A percentile compares a stretch with the other conserved stretches of the same genome.
Conservation (phyloP, 192 early-diverging fungal species). For the Gamsiella multidivaricata region DNA sequence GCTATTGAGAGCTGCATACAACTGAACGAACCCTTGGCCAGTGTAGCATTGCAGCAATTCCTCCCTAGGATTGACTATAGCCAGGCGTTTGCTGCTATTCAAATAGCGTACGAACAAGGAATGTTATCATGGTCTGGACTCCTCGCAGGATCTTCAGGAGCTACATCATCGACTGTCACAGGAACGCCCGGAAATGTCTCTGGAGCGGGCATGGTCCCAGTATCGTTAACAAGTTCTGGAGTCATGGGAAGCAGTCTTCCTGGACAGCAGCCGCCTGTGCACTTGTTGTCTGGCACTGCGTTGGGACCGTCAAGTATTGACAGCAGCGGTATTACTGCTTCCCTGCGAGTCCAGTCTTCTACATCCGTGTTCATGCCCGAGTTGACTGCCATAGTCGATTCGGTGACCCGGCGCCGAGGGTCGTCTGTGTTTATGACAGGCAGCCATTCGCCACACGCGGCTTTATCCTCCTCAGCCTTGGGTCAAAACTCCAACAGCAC, state of each 20-base stretch:
- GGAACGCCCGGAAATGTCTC: no score
- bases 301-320: background rate
- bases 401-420: background rate
- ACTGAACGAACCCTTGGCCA: constrained; percentile 34
- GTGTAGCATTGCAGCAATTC: constrained; percentile 32
- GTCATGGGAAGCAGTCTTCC: background rate
- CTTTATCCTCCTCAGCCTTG: no score
- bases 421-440: background rate
- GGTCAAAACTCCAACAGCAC: no score
- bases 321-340: background rate
- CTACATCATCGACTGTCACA: no score
- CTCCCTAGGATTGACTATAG: constrained; percentile 36
- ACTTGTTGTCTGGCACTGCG: background rate
- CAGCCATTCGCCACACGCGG: no score
- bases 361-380: constrained; percentile 10
- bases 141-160: no score
- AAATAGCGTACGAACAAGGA: constrained; percentile 32
- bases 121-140: constrained; percentile 21
- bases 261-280: background rate
- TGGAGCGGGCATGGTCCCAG: background rate
- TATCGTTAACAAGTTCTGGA: constrained; percentile 1
- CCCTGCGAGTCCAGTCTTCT: constrained; percentile 8
- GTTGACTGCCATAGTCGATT: background rate
- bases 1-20: constrained; percentile 43
- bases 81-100: constrained; percentile 30